Evolutionary conservation across 2,329 filamentous ascomycete species (phyloP).

Genomic region (Colletotrichum orchidophilum): DNA sequence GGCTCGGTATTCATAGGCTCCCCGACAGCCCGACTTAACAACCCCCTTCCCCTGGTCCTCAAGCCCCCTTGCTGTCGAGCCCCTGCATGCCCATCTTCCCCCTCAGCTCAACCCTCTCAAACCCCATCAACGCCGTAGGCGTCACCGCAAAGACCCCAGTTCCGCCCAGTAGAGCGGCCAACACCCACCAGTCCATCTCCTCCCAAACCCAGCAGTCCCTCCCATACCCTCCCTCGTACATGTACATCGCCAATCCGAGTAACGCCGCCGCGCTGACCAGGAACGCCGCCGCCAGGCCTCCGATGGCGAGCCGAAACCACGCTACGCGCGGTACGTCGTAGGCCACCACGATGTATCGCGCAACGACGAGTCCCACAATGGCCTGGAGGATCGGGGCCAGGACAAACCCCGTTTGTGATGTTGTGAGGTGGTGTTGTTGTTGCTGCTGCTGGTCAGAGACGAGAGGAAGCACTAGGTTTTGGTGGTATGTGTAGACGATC

Average conservation of each 20-base stretch:
- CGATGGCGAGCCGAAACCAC: conserved; percentile 25
- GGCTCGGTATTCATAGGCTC: not conserved
- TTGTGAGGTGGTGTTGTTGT: not conserved
- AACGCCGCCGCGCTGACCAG: not conserved
- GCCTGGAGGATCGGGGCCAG: conserved; percentile 7
- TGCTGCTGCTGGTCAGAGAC: not conserved
- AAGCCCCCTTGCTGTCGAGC: not conserved
- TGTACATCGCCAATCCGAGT: not conserved
- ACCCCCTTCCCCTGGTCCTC: not conserved
- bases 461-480: not conserved
- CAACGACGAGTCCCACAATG: conserved; percentile 1
- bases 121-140: conserved; percentile 18
- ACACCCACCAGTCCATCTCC: not conserved
- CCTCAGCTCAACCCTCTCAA: not conserved
- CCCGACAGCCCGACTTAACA: not conserved
- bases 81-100: not conserved
- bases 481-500: conserved; percentile 2
- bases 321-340: conserved; percentile 29
- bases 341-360: conserved; percentile 10
- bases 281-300: conserved; percentile 16
- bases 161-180: not conserved
- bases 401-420: not conserved
- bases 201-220: conserved; percentile 1
- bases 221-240: not conserved
- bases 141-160: conserved; percentile 9